A percentile compares a stretch with the other conserved stretches of the same genome.
Conservation (phyloP, 352 stramenopile species). For the Phytophthora meadii region DNA sequence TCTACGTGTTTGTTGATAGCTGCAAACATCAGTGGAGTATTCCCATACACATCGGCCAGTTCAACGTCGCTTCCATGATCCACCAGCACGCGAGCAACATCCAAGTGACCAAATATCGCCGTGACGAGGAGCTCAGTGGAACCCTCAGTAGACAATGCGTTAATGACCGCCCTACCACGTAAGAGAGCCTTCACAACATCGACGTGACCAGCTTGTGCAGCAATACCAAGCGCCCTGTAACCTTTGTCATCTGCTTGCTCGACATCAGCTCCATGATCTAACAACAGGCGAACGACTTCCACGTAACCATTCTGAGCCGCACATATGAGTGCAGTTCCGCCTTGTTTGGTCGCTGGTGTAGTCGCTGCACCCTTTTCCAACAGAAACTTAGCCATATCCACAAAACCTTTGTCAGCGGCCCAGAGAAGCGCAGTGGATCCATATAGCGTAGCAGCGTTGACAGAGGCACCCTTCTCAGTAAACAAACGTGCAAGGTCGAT, state of each 20-base stretch:
- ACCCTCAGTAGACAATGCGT: constrained; percentile 2
- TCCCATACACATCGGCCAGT: constrained; percentile 5
- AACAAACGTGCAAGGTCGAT: background rate
- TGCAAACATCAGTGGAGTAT: constrained; percentile 14
- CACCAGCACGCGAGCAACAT: background rate
- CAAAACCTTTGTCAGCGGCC: background rate
- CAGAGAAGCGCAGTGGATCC: background rate
- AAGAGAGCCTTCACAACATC: constrained; percentile 5
- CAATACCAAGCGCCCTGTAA: constrained; percentile 1
- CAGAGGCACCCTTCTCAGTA: background rate
- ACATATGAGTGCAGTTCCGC: constrained; percentile 1
- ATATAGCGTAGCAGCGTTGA: background rate
- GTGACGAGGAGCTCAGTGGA: constrained; percentile 11
- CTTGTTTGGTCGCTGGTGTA: background rate
- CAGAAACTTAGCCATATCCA: background rate
- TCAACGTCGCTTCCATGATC: constrained; percentile 7
- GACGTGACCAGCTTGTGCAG: constrained; percentile 7
- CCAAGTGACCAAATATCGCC: constrained; percentile 8
- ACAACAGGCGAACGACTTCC: background rate
- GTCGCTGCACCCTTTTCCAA: background rate
- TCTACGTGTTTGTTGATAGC: background rate
- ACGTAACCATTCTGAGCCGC: background rate
- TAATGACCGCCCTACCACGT: background rate
- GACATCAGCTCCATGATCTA: constrained; percentile 1
- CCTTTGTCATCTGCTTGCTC: constrained; percentile 1